A percentile compares a stretch with the other conserved stretches of the same genome.
Conservation (phyloP, 768 basidiomycete species). For the Trametopsis cervina region DNA sequence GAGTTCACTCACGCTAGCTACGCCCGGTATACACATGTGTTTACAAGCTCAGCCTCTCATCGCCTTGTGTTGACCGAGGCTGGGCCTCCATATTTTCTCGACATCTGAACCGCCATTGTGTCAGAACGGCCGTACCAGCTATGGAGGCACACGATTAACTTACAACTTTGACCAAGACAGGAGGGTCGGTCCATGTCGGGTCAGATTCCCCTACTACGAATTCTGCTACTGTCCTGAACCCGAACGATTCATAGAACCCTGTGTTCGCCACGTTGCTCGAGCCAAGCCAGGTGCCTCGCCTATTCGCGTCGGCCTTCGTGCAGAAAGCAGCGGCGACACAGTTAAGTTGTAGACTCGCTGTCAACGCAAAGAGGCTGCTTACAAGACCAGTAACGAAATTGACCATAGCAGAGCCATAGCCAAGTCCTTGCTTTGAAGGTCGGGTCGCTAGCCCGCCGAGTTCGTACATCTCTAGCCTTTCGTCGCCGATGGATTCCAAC, state of each 20-base stretch:
- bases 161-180: no score
- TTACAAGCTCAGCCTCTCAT: no score
- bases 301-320: conserved; percentile 13
- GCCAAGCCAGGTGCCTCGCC: conserved; percentile 7
- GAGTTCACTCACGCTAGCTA: no score
- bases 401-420: conserved; percentile 14
- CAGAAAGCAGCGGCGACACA: no score
- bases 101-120: no score
- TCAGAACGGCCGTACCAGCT: no score
- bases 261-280: conserved; percentile 13
- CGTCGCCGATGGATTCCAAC: background rate
- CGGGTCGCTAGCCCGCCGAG: conserved; percentile 6
- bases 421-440: conserved; percentile 10
- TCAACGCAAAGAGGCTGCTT: background rate
- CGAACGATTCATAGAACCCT: conserved; percentile 14
- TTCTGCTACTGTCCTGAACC: conserved; percentile 10
- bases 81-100: no score
- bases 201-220: conserved; percentile 12
- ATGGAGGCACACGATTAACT: no score
- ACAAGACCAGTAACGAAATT: conserved; percentile 5
- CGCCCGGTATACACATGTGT: no score
- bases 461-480: conserved; percentile 9
- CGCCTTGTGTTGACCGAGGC: no score
- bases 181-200: conserved; percentile 11
- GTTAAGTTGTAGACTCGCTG: no score